phyloP scores from a whole-genome alignment of 2,329 filamentous ascomycete genomes.

The Diaporthe sp. region DNA sequence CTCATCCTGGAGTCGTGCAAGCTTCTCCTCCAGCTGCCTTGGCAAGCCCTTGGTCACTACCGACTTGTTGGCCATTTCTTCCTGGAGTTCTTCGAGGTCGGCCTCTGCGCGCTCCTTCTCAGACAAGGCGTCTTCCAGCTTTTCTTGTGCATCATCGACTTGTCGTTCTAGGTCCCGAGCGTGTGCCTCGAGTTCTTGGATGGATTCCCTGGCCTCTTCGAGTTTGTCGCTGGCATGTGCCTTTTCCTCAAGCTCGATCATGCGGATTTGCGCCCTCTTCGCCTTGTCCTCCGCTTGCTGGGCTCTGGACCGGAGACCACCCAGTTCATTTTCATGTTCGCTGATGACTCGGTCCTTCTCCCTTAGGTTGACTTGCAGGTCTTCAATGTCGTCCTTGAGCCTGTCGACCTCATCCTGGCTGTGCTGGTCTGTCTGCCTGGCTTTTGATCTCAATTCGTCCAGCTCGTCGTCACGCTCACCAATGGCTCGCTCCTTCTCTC shows the following conservation, averaged over 20 bases:
- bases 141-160: constrained; percentile 64
- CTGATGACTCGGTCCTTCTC: constrained; percentile 69
- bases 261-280: constrained; percentile 63
- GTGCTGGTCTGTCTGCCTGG: constrained; percentile 57
- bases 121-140: constrained; percentile 61
- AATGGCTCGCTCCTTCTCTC: constrained; percentile 79
- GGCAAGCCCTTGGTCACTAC: constrained; percentile 79
- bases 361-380: constrained; percentile 65
- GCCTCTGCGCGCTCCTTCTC: constrained; percentile 68
- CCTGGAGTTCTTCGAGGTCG: constrained; percentile 74
- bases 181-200: constrained; percentile 67
- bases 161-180: constrained; percentile 65
- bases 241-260: constrained; percentile 67
- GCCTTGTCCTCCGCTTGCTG: constrained; percentile 66
- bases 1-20: constrained; percentile 73
- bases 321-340: constrained; percentile 61
- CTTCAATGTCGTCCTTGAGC: constrained; percentile 59
- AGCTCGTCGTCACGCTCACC: constrained; percentile 81
- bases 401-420: constrained; percentile 52
- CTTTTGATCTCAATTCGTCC: constrained; percentile 70
- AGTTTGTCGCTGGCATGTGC: constrained; percentile 62
- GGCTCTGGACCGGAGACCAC: constrained; percentile 60
- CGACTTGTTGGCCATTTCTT: constrained; percentile 84
- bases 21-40: constrained; percentile 79
- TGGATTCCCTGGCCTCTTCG: constrained; percentile 66